Conservation (phyloP, 2,329 filamentous ascomycete genomes). For the Aspergillus fructus region DNA sequence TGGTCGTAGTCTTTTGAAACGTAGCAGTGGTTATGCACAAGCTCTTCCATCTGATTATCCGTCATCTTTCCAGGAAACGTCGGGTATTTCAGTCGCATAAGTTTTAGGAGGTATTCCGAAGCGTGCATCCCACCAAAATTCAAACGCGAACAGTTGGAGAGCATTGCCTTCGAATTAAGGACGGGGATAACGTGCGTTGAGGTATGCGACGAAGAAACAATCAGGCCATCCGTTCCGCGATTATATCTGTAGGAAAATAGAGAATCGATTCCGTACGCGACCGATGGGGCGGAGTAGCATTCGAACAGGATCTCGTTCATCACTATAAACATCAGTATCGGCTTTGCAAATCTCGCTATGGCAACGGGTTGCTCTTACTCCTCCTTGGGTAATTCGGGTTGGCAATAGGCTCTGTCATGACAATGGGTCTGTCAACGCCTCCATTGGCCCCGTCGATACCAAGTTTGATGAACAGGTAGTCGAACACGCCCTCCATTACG, state of each 20-base stretch:
- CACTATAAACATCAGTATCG: slow-evolving; percentile 52
- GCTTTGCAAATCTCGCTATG: not conserved
- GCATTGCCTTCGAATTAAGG: slow-evolving; percentile 77
- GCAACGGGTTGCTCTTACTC: slow-evolving; percentile 56
- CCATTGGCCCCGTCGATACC: slow-evolving; percentile 75
- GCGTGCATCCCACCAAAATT: slow-evolving; percentile 95
- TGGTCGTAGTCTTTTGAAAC: slow-evolving; percentile 78
- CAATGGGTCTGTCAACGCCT: slow-evolving; percentile 77
- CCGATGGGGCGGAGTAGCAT: slow-evolving; percentile 84
- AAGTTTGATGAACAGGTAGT: slow-evolving; percentile 92
- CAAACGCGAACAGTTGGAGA: slow-evolving; percentile 80
- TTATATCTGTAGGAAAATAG: slow-evolving; percentile 96
- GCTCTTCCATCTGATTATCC: slow-evolving; percentile 79
- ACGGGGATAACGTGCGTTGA: slow-evolving; percentile 95
- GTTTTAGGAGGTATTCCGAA: slow-evolving; percentile 86
- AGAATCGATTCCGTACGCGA: slow-evolving; percentile 93
- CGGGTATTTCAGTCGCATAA: slow-evolving; percentile 88
- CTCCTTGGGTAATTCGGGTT: slow-evolving; percentile 86
- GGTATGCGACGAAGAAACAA: slow-evolving; percentile 89
- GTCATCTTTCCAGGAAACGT: slow-evolving; percentile 84
- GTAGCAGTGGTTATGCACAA: slow-evolving; percentile 87
- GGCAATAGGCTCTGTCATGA: slow-evolving; percentile 94
- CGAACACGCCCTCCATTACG: slow-evolving; percentile 89
- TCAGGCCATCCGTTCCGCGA: slow-evolving; percentile 78
- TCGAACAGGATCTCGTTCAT: slow-evolving; percentile 99